phyloP scores from a whole-genome alignment of 2,329 filamentous ascomycete species.

The Aspergillus sp. region DNA sequence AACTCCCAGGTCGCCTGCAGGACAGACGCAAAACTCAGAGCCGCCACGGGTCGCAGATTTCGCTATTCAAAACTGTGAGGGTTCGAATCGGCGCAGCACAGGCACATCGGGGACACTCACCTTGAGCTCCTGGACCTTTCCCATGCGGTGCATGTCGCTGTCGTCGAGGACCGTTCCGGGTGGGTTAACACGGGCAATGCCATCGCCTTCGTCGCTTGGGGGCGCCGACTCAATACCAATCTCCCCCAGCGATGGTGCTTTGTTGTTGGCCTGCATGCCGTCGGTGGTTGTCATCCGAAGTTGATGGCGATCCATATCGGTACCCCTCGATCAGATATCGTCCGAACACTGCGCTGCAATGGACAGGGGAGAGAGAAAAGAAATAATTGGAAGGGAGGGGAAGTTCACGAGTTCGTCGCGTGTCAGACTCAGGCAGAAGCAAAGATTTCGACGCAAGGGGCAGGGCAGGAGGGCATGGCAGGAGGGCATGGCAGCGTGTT shows the following conservation, averaged over 20 bases:
- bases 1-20: constrained; percentile 39
- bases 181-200: background rate
- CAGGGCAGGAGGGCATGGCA: background rate
- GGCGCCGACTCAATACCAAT: constrained; percentile 7
- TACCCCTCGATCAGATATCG: background rate
- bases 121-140: constrained; percentile 32
- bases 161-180: constrained; percentile 21
- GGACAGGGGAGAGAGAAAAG: background rate
- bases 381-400: background rate
- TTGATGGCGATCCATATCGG: background rate
- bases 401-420: background rate
- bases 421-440: background rate
- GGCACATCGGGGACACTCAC: constrained; percentile 6
- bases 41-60: constrained; percentile 33
- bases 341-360: too few species aligned
- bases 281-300: background rate
- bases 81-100: background rate
- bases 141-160: constrained; percentile 32
- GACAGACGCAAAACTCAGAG: constrained; percentile 36
- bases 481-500: background rate
- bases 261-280: background rate
- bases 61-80: constrained; percentile 21
- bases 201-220: background rate
- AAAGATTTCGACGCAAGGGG: background rate
- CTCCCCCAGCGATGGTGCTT: background rate